Evolutionary conservation across 352 stramenopile genomes (phyloP), one percentile per base, ranked within the genome.

Genomic region (Pythium inflatum): DNA sequence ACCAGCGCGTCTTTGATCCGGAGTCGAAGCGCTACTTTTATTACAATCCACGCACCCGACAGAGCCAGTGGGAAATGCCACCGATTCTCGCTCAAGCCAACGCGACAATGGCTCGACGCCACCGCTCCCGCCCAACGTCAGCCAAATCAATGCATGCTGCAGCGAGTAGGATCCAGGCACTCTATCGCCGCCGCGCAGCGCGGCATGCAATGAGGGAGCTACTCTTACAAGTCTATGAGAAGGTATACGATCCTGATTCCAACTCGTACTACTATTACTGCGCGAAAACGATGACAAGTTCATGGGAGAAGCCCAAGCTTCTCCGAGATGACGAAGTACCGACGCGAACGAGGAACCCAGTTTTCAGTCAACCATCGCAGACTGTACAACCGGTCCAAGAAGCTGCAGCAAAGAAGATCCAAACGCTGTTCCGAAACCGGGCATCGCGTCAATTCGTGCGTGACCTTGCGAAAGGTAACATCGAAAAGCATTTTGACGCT

Each of bases 21-120:
- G 68, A 63, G 7, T 76, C 58, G 51, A 77, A 80, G 48, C 62
- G 68, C 13, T 83, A 79, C 43, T 85, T 82, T 43, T 87, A 83
- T 75, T 87, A 80, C 73, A 85, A 85, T 68, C 31, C 56, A 25
- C 65, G 68, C 18, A 82, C 77, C 1, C 54, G 40, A 11, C 34
- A 65, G 27, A 85, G 77, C 57, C 74, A 81, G 28, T 83, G 77
- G 77, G 57, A 79, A 45, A 22, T 70, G 9, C 79, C 79, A 18
- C n/a, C 48, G 5, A n/a, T 54, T 13, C 50, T 77, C 16, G 34
- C 56, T 0, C 25, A 54, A 6, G 68, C 40, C 40, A 40, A 69
- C n/a, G 18, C 45, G 8, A 58, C 34, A 8, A 24, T 59, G 24
- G 41, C 43, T 18, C 54, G 27, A 62, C 45, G 25, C 3, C n/a